Conservation (phyloP, 1,139 yeast species). For the Lodderomyces margitis region DNA sequence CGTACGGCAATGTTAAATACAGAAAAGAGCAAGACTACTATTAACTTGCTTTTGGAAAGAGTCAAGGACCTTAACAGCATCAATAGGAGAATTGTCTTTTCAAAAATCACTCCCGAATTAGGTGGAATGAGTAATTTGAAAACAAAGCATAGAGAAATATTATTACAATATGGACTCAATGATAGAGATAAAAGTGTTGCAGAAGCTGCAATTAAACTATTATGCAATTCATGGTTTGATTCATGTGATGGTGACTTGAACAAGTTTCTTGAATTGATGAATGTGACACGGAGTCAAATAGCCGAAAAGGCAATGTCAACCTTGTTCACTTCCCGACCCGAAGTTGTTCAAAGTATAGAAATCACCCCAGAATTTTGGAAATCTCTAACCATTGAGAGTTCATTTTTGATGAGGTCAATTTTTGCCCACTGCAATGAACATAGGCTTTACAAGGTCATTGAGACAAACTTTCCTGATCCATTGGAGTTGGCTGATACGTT, state of each 20-base stretch:
- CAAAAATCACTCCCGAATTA: slow-evolving; percentile 65
- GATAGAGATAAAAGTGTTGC: slow-evolving; percentile 80
- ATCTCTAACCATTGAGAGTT: slow-evolving; percentile 68
- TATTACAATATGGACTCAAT: slow-evolving; percentile 80
- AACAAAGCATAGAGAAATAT: slow-evolving; percentile 57
- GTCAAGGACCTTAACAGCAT: slow-evolving; percentile 76
- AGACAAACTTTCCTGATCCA: slow-evolving; percentile 77
- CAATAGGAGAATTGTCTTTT: slow-evolving; percentile 71
- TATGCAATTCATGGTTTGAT: slow-evolving; percentile 71
- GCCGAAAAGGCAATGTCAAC: slow-evolving; percentile 67
- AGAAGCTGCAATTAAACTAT: slow-evolving; percentile 68
- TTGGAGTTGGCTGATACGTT: slow-evolving; percentile 63
- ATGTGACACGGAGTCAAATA: slow-evolving; percentile 58
- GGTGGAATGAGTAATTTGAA: slow-evolving; percentile 63
- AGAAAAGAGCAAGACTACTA: slow-evolving; percentile 51
- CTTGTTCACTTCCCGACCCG: slow-evolving; percentile 62
- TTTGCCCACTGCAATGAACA: slow-evolving; percentile 62
- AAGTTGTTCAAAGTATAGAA: slow-evolving; percentile 53
- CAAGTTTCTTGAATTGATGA: slow-evolving; percentile 67
- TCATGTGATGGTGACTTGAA: slow-evolving; percentile 67
- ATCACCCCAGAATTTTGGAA: slow-evolving; percentile 67
- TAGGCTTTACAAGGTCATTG: slow-evolving; percentile 56
- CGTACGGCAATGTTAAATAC: slow-evolving; percentile 78
- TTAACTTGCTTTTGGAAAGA: slow-evolving; percentile 67
- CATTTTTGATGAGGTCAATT: slow-evolving; percentile 68